phyloP scores from a whole-genome alignment of 495 filamentous ascomycete genomes.

The Talaromyces stipitatus region DNA sequence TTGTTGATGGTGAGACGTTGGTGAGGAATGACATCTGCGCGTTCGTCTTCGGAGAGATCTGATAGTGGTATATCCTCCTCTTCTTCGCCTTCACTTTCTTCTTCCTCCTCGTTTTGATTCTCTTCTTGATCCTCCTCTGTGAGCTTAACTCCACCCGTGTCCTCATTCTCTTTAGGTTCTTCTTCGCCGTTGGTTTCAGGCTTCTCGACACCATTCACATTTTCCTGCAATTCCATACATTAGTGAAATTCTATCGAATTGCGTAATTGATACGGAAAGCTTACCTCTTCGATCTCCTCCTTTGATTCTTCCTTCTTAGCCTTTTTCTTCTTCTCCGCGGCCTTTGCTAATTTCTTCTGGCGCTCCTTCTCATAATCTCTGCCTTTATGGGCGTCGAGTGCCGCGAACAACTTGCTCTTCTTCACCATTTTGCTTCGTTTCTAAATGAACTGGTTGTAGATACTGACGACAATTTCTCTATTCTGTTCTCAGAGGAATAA shows the following conservation, averaged over 20 bases:
- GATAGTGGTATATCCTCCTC: slow-evolving; percentile 71
- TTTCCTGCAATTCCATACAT: not conserved
- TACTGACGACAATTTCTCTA: not conserved
- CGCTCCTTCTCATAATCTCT: slow-evolving; percentile 61
- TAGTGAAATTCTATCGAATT: not conserved
- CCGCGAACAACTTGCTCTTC: slow-evolving; percentile 57
- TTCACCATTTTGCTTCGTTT: slow-evolving; percentile 44
- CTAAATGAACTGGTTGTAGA: not conserved
- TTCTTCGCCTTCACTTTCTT: slow-evolving; percentile 27
- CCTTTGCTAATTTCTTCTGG: slow-evolving; percentile 51
- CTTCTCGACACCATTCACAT: not conserved
- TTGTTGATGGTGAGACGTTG: slow-evolving; percentile 98
- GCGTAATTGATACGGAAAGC: not conserved
- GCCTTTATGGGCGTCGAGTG: slow-evolving; percentile 60
- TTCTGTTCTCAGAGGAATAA: not conserved
- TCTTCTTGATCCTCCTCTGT: slow-evolving; percentile 7
- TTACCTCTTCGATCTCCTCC: slow-evolving; percentile 15
- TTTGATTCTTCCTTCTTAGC: slow-evolving; percentile 29
- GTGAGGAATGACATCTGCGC: slow-evolving; percentile 77
- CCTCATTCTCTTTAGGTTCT: not conserved
- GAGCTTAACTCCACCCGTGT: not conserved
- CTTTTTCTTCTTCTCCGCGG: slow-evolving; percentile 45
- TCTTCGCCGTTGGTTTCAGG: not conserved
- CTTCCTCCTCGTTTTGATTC: slow-evolving; percentile 20
- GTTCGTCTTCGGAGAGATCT: slow-evolving; percentile 73